These are phyloP conservation scores for Gloeophyllum trabeum DNA, from an alignment of 768 basidiomycete species.

Conservation along the genomic window DNA sequence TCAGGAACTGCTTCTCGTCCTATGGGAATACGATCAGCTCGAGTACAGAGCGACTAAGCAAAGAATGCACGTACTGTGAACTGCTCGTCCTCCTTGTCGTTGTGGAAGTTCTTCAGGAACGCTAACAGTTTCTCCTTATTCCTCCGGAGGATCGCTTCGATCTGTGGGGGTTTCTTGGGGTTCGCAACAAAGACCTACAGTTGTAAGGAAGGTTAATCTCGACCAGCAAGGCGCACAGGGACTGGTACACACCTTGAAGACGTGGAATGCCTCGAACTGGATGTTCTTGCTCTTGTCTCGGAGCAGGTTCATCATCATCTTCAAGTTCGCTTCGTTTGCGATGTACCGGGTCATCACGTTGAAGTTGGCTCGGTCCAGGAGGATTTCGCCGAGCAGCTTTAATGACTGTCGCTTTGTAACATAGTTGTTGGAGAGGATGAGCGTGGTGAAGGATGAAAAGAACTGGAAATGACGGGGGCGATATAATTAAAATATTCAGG, in stretches of 20 bases:
- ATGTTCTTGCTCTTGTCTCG: constrained; percentile 99
- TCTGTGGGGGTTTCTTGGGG: constrained; percentile 96
- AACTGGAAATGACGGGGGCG: constrained; percentile 41
- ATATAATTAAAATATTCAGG: background rate
- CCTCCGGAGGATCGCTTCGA: constrained; percentile 79
- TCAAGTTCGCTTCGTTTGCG: constrained; percentile 87
- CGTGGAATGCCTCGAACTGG: constrained; percentile 99
- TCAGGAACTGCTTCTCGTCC: constrained; percentile 95
- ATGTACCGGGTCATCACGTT: constrained; percentile 98
- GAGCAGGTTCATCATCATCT: constrained; percentile 99
- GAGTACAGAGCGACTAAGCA: background rate
- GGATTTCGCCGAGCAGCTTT: constrained; percentile 94
- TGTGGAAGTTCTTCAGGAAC: constrained; percentile 92
- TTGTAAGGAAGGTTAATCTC: background rate
- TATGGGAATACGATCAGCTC: constrained; percentile 12
- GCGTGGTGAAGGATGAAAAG: constrained; percentile 88
- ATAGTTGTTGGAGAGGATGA: constrained; percentile 91
- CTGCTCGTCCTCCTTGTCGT: constrained; percentile 98
- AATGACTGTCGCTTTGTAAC: constrained; percentile 99
- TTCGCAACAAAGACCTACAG: constrained; percentile 93
- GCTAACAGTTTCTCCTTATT: constrained; percentile 90
- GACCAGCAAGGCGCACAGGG: background rate
- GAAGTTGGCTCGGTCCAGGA: constrained; percentile 96
- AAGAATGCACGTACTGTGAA: constrained; percentile 51
- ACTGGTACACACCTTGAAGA: constrained; percentile 92